Conservation (phyloP, 495 filamentous ascomycete genomes). For the Daldinia grandis region DNA sequence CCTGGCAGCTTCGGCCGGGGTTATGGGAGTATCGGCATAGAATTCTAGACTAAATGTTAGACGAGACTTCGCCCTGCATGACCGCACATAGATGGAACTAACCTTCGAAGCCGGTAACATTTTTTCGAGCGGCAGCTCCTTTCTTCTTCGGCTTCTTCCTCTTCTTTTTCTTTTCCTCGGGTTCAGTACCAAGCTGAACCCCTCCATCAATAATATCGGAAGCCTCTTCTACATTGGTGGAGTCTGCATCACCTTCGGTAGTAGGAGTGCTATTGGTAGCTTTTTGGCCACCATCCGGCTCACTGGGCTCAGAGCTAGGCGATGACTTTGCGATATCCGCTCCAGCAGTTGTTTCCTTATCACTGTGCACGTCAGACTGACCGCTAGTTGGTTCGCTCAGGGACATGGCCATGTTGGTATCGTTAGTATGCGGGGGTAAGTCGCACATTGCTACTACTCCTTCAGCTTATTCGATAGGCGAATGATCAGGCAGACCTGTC, state of each 20-base stretch:
- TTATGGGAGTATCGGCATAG: conserved; percentile 80
- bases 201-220: not conserved
- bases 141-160: conserved; percentile 47
- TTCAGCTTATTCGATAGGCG: conserved; percentile 18
- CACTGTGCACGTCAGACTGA: conserved; percentile 20
- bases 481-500: conserved; percentile 31
- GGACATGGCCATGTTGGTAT: conserved; percentile 1
- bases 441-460: conserved; percentile 11
- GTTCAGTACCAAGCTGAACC: conserved; percentile 8
- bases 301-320: not conserved
- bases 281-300: conserved; percentile 9
- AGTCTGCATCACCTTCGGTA: conserved; percentile 3
- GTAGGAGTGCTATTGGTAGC: not conserved
- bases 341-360: conserved; percentile 3
- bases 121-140: conserved; percentile 27
- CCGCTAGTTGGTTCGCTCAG: conserved; percentile 22
- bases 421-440: conserved; percentile 12
- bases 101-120: conserved; percentile 58
- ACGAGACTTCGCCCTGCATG: not conserved
- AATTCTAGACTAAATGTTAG: conserved; percentile 60
- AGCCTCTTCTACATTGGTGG: not conserved
- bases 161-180: conserved; percentile 47
- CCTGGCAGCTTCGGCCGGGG: conserved; percentile 67
- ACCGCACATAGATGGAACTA: conserved; percentile 15
- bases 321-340: conserved; percentile 5